Evolutionary conservation across 805 yeast species (phyloP).

Genomic region (Ogataea naganishii): DNA sequence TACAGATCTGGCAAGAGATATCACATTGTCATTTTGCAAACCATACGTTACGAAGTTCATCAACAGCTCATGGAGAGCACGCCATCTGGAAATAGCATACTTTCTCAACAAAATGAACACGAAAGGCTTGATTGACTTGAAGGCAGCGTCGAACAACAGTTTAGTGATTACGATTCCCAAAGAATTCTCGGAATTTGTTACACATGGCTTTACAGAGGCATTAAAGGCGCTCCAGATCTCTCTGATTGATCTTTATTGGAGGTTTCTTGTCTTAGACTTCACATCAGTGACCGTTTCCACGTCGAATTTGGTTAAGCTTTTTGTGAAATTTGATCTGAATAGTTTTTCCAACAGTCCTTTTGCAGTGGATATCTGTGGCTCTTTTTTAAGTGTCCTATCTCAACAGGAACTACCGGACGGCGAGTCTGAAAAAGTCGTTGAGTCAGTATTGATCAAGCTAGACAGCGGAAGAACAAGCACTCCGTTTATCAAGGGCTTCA

Average conservation of each 20-base stretch:
- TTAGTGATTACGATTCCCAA: conserved; percentile 20
- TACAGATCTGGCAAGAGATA: conserved; percentile 32
- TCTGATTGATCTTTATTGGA: conserved; percentile 40
- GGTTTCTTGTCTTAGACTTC: conserved; percentile 32
- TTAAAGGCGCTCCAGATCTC: too few species aligned
- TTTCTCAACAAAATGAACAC: conserved; percentile 31
- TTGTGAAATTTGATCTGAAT: conserved; percentile 6
- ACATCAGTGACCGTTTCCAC: conserved; percentile 22
- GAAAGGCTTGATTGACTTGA: conserved; percentile 11
- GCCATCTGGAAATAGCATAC: conserved; percentile 28
- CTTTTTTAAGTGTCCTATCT: conserved; percentile 26
- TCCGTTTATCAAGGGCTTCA: conserved; percentile 27
- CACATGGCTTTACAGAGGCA: conserved; percentile 17
- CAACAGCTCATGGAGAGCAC: conserved; percentile 29
- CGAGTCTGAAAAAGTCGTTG: conserved; percentile 9
- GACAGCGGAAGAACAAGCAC: conserved; percentile 25
- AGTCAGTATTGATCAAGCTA: conserved; percentile 15
- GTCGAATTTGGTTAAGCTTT: conserved; percentile 13
- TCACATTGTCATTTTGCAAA: conserved; percentile 34
- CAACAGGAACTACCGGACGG: conserved; percentile 13
- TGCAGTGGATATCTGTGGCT: conserved; percentile 32
- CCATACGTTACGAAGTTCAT: conserved; percentile 42
- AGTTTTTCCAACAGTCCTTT: conserved; percentile 15
- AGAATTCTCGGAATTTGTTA: conserved; percentile 23
- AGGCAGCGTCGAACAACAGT: conserved; percentile 3